Evolutionary conservation across 2,329 filamentous ascomycete species (phyloP), one percentile per base, ranked within the genome.

Genomic region (Colletotrichum sp.): DNA sequence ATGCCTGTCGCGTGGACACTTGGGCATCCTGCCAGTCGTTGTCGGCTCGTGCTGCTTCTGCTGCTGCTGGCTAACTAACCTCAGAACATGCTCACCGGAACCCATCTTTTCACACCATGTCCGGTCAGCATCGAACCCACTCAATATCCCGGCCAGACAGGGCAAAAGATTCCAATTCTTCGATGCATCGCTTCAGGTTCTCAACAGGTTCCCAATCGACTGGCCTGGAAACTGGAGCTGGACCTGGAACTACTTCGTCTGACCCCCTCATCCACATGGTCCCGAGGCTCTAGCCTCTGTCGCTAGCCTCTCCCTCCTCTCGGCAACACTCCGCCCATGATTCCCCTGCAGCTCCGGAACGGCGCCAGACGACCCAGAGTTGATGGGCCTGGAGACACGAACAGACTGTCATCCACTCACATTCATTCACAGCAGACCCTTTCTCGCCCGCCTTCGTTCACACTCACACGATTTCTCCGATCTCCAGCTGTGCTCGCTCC

Each of bases 251-350:
- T 72, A 74, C 73, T 68, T 68, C 70, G 74, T 73, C 70, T 69
- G 74, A 74, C 74, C 64, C 62, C 67, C 71, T 74, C 65, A 60
- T 48, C 70, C 58, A 76, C 48, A 64, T 52, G 70, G 74, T 74
- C 70, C 74, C 74, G 58, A 69, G 74, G 70, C 70, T 58, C 32
- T 56, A 36, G 34, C 55, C 32, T 68, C 39, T 32, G 58, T 25
- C 22, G 58, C 48, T n/a, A 27, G 48, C 8, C 30, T 58, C 58
- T 32, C 32, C 56, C 56, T 73, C 52, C 73, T 58, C 64, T 73
- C 70, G 74, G 74, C 64, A 73, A 75, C 58, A 64, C 74, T 74
- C 74, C 74, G 74, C 65, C 61, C 28, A 56, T 60, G n/a, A 39
- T 65, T 22, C 48, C 70, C 74, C 70, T 75, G 74, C 74, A 73